Base-by-base conservation (phyloP, 106 monocot species). In the Gastrodia elata region DNA sequence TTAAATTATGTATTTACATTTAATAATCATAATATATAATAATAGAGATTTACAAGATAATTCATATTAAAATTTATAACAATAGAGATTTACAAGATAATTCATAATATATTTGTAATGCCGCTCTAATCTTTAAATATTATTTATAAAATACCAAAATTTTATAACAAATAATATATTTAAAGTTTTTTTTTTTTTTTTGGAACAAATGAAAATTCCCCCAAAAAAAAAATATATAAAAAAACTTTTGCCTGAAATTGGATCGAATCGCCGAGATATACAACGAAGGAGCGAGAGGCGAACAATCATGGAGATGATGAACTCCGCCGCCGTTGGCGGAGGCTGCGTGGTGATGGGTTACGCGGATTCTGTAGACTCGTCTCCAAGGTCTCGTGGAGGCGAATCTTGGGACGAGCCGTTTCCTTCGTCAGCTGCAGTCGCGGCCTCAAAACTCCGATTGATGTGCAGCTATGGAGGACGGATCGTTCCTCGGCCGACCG, bases 391-490 rank as follows among this genome's bases (percentile, higher is more conserved):
- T 32, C 89, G 95, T 30, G 91, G 87, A 37, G 87, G 78, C 24
- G 95, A 96, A 42, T 90, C 90, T 25, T 97, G 92, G 88, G 92
- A 90, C 64, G 96, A 97, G 25, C 79, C 81, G 41, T 80, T 77
- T 74, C 43, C 76, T 6, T 79, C 90, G 41, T 64, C 80, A 22
- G 56, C 80, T 27, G 36, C 77, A 5, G 58, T 68, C 27, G 79
- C 84, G 14, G 72, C 84, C 13, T 11, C 73, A 3, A 85, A 83
- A 74, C 87, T 97, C 35, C 92, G 92, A 26, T 81, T 97, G 5
- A 97, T 97, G 96, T 97, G 96, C 79, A 92, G 92, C 83, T 97
- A 86, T 64, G 92, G 92, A 64, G 96, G 96, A 6, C 92, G 90
- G 42, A 97, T 97, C 74, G 90, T 90, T 10, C 96, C 96, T 38